Base-by-base conservation (phyloP, 2,329 filamentous ascomycete species). In the Pseudocercospora cruenta region DNA sequence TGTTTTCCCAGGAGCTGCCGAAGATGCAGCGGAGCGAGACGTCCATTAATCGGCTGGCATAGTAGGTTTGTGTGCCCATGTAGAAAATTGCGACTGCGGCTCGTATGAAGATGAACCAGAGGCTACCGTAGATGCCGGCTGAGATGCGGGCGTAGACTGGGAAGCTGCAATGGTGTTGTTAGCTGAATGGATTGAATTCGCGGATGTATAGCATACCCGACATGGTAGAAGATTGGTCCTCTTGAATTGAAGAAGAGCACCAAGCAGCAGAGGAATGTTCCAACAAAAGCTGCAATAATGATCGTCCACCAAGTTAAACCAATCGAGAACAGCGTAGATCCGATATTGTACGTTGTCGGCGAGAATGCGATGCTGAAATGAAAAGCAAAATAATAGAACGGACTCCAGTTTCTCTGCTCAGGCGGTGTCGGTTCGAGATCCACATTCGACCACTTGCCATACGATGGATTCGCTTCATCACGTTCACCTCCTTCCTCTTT, bases 11-110 rank as follows among this genome's bases (percentile, higher is more conserved):
- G 1, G 70, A 70, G 21, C 72, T 70, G 0, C 80, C 80, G 47
- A 80, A 81, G 39, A 81, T 75, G 67, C 77, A 78, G 21, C 78
- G 75, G 10, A 82, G 71, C 49, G 78, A 74, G 1, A 80, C 77
- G 7, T 74, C 74, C 57, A 79, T 71, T 21, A 81, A 66, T 39
- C 78, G 75, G 5, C 76, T 74, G 14, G 75, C 78, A 60, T 78
- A 73, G 61, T 68, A 71, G 2, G 69, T 77, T 67, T 79, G 74
- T 9, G 75, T 78, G 4, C 78, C 78, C 61, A 78, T 79, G 72
- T 79, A 81, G 62, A 81, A 78, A 36, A 79, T 73, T 12, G 76
- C 77, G 1, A 81, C 78, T 0, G 77, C 69, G 6, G 75, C 75
- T 45, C 76, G 67, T 26, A 78, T 78, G 67, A 79, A 77, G 45